Evolutionary conservation across 176 grass and related monocot genomes (phyloP), one percentile per base, ranked within the genome.

Genomic region (Aegilops umbellulata): DNA sequence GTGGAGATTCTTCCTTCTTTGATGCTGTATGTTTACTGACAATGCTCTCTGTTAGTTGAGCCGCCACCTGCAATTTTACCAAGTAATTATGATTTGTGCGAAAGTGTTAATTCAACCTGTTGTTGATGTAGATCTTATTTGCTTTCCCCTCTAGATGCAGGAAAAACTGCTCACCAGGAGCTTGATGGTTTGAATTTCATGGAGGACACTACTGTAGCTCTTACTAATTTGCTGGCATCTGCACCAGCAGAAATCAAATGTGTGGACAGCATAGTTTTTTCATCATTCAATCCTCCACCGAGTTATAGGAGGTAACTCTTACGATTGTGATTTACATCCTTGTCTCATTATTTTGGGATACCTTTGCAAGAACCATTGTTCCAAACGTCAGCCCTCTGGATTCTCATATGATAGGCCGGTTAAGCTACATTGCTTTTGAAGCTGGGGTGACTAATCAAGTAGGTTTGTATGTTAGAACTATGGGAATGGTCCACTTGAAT

Each of bases 201-300:
- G 86, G 97, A 92, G 87, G 94, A 99, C 34, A 88, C 41, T 55
- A 80, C 90, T 77, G 71, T 80, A 49, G 86, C 87, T 61, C 75
- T 94, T 30, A 84, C 76, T 76, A 94, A 91, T 90, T 86, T 97
- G 73, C 70, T 94, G 76, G 41, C 87, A 79, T 82, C 90, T 42
- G 69, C 69, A 81, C 90, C 86, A 75, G 29, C 81, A 76, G 97
- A 96, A 30, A 91, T 99, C 77, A 96, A 92, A 87, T 97, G 97
- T 17, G 62, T 97, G 8, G 97, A 91, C 13, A 91, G 86, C 89
- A 90, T 99, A 39, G 77, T 97, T 84, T 96, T 94, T 89, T 99
- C 94, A 42, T 96, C 94, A 55, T 94, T 99, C 57, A 99, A 99
- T 76, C 97, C 97, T 94, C 97, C 97, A 22, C 97, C 97, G 16